These are phyloP conservation scores for Neophaeococcomyces aloes DNA, from an alignment of 2,329 filamentous ascomycete genomes.

Conservation along the genomic window DNA sequence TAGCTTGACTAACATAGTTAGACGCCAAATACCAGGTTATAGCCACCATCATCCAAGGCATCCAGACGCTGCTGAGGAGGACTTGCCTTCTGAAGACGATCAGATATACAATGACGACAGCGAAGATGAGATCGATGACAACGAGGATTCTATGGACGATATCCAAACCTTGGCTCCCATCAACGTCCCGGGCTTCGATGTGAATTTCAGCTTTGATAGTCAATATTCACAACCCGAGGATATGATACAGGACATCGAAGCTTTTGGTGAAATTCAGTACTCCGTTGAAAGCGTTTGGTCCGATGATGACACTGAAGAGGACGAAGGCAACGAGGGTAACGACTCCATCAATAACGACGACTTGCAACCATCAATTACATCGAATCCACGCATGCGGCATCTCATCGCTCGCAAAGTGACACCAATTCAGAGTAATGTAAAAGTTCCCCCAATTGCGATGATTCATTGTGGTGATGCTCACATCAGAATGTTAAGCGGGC, in stretches of 20 bases:
- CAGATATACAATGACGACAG: conserved; percentile 7
- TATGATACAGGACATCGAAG: conserved; percentile 2
- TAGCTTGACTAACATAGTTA: conserved; percentile 18
- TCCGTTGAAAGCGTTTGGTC: neutral
- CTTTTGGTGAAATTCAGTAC: neutral
- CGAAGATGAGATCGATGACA: conserved; percentile 11
- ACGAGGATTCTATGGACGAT: conserved; percentile 5
- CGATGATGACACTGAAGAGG: conserved; percentile 10
- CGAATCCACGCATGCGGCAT: neutral
- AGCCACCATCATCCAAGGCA: conserved; percentile 16
- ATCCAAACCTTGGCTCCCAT: neutral
- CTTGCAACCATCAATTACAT: neutral
- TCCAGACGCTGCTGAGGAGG: conserved; percentile 12
- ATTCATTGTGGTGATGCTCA: conserved; percentile 19
- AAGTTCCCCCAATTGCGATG: conserved; percentile 16
- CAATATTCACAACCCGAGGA: too few species aligned
- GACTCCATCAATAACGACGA: neutral
- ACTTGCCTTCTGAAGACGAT: conserved; percentile 11
- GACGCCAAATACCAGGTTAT: conserved; percentile 16
- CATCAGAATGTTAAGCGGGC: conserved; percentile 17
- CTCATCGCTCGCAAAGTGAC: conserved; percentile 1
- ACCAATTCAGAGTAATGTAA: conserved; percentile 6
- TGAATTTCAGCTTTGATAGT: too few species aligned
- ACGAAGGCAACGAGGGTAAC: conserved; percentile 7
- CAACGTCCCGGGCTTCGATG: too few species aligned